These are phyloP conservation scores for Tephrocybe rancida DNA, from an alignment of 768 basidiomycete species.

Conservation along the genomic window DNA sequence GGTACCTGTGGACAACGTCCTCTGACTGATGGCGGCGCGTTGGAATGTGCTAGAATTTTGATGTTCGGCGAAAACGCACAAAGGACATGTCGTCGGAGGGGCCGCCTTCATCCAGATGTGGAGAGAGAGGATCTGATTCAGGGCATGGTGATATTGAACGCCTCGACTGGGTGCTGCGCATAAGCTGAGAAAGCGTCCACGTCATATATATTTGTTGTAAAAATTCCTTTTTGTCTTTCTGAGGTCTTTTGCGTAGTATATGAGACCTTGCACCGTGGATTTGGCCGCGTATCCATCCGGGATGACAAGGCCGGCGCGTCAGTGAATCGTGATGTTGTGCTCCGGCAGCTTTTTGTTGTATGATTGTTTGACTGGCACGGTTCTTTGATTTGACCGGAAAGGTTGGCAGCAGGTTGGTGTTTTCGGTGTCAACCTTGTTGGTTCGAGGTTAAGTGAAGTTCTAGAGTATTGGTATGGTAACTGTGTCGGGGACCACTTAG, in stretches of 20 bases:
- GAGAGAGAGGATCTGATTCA: neutral
- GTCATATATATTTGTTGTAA: too few relatives aligned
- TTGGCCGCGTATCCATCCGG: neutral
- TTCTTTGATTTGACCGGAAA: neutral
- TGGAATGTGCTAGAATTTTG: slow-evolving; percentile 15
- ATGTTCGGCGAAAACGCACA: slow-evolving; percentile 10
- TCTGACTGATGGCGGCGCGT: slow-evolving; percentile 1
- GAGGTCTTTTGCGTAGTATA: too few relatives aligned
- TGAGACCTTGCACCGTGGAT: neutral
- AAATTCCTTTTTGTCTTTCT: too few relatives aligned
- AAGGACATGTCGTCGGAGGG: neutral
- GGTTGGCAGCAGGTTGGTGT: neutral
- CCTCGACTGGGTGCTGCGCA: neutral
- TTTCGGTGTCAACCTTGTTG: neutral
- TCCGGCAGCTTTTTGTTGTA: neutral
- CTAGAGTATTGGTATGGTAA: neutral
- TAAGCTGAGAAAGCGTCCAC: neutral
- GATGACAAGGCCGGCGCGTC: neutral
- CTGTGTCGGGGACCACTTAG: neutral
- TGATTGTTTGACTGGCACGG: neutral
- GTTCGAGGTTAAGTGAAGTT: neutral
- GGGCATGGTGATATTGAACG: too few relatives aligned
- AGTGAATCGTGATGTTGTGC: neutral
- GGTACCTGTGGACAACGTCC: slow-evolving; percentile 5
- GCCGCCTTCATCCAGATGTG: slow-evolving; percentile 1